Percentiles rank a stretch among this genome's conserved stretches.
These are phyloP conservation scores for Halophytophthora polymorphica DNA, from an alignment of 352 stramenopile species.

Conservation along the genomic window DNA sequence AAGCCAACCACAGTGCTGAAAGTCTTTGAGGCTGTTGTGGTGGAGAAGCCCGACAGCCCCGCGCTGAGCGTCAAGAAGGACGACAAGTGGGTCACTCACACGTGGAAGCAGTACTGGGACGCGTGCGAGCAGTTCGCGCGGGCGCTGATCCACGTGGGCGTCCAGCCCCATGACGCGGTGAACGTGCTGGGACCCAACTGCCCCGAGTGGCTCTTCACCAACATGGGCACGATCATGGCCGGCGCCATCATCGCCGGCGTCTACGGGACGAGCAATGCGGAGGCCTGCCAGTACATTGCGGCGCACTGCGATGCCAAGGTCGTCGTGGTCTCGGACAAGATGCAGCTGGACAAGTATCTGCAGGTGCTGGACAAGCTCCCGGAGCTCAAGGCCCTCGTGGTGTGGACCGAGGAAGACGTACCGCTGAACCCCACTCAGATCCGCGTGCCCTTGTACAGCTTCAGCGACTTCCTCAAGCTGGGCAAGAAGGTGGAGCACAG, in stretches of 20 bases:
- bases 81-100: constrained; percentile 50
- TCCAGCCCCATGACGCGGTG: constrained; percentile 71
- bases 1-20: constrained; percentile 31
- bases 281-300: constrained; percentile 76
- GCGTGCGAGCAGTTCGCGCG: constrained; percentile 65
- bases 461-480: constrained; percentile 53
- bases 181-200: constrained; percentile 85
- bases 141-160: constrained; percentile 66
- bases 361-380: constrained; percentile 60
- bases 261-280: constrained; percentile 78
- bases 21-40: constrained; percentile 37
- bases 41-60: constrained; percentile 16
- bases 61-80: constrained; percentile 41
- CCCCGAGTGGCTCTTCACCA: constrained; percentile 83
- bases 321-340: constrained; percentile 69
- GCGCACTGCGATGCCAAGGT: constrained; percentile 76
- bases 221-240: constrained; percentile 76
- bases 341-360: constrained; percentile 75
- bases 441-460: constrained; percentile 55
- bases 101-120: constrained; percentile 78
- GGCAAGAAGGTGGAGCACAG: constrained; percentile 29
- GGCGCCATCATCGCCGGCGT: constrained; percentile 78
- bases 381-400: constrained; percentile 69
- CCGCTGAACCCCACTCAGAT: constrained; percentile 22
- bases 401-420: constrained; percentile 48